These are phyloP conservation scores for Agastache rugosa DNA, from an alignment of 257 asterid genomes.

Conservation along the genomic window DNA sequence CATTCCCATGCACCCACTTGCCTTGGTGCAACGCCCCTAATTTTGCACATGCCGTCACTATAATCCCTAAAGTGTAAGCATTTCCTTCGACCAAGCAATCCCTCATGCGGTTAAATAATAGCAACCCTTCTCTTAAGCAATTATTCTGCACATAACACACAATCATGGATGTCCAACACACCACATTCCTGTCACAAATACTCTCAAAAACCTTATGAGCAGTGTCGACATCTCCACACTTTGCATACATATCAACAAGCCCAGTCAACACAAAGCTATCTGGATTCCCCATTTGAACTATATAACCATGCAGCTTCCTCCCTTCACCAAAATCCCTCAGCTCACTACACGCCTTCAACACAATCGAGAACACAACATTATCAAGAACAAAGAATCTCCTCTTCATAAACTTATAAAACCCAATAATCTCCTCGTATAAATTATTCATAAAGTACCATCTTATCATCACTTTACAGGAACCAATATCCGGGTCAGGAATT, in stretches of 20 bases:
- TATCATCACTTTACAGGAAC: constrained; percentile 61
- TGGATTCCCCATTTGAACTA: constrained; percentile 54
- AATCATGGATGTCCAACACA: constrained; percentile 84
- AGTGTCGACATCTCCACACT: constrained; percentile 57
- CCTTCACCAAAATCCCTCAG: constrained; percentile 60
- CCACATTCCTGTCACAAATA: constrained; percentile 57
- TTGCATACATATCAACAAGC: constrained; percentile 72
- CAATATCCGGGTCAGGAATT: constrained; percentile 56
- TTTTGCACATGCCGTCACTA: constrained; percentile 60
- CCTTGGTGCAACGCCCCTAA: constrained; percentile 67
- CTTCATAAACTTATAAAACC: constrained; percentile 44
- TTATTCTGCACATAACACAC: constrained; percentile 63
- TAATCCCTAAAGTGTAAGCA: constrained; percentile 54
- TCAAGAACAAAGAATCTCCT: constrained; percentile 49
- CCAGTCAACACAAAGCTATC: constrained; percentile 72
- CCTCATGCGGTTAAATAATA: constrained; percentile 65
- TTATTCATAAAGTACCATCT: constrained; percentile 73
- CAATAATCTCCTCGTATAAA: constrained; percentile 46
- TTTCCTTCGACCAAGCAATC: constrained; percentile 58
- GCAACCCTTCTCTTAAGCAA: constrained; percentile 56
- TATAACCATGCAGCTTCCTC: constrained; percentile 54
- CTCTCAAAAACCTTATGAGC: constrained; percentile 56
- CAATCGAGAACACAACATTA: constrained; percentile 57
- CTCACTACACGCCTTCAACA: constrained; percentile 64
- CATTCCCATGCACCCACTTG: constrained; percentile 66